Evolutionary conservation across 2,329 filamentous ascomycete species (phyloP).

Genomic region (Aureobasidium uvarum): DNA sequence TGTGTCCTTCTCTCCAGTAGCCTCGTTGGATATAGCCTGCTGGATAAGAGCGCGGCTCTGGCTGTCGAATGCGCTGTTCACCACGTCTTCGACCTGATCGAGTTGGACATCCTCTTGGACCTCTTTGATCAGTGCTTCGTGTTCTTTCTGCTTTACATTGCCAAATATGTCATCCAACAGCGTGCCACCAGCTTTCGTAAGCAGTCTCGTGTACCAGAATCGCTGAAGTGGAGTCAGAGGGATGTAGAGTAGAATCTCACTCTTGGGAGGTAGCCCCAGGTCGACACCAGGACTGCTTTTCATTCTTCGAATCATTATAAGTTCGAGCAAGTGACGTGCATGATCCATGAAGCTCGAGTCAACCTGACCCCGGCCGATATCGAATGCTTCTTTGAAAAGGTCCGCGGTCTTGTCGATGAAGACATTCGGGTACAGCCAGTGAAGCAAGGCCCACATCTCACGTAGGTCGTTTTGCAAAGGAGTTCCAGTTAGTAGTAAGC

Average conservation of each 20-base stretch:
- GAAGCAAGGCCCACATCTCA: conserved; percentile 58
- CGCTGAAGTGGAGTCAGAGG: conserved; percentile 59
- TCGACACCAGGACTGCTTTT: conserved; percentile 56
- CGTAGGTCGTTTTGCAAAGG: conserved; percentile 59
- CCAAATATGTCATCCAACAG: conserved; percentile 55
- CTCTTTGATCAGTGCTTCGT: conserved; percentile 41
- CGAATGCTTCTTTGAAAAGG: conserved; percentile 57
- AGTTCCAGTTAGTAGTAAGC: conserved; percentile 54
- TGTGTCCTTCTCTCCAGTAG: conserved; percentile 29
- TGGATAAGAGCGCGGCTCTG: conserved; percentile 48
- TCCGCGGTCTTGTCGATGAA: conserved; percentile 53
- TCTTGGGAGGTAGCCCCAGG: conserved; percentile 57
- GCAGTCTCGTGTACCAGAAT: conserved; percentile 57
- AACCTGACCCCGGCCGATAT: conserved; percentile 55
- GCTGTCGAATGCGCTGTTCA: conserved; percentile 46
- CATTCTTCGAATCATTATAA: conserved; percentile 60
- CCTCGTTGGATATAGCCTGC: conserved; percentile 40
- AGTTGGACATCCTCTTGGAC: conserved; percentile 38
- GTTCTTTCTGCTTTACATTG: conserved; percentile 47
- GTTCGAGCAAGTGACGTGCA: conserved; percentile 53
- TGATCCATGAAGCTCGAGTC: conserved; percentile 55
- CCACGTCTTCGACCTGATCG: conserved; percentile 34
- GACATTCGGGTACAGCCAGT: conserved; percentile 60
- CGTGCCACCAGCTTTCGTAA: conserved; percentile 54
- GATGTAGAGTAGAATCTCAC: conserved; percentile 57